Percentiles rank a stretch among this genome's conserved stretches.
Evolutionary conservation across 2,329 filamentous ascomycete species (phyloP).

Genomic region (Pseudogymnoascus sp.): DNA sequence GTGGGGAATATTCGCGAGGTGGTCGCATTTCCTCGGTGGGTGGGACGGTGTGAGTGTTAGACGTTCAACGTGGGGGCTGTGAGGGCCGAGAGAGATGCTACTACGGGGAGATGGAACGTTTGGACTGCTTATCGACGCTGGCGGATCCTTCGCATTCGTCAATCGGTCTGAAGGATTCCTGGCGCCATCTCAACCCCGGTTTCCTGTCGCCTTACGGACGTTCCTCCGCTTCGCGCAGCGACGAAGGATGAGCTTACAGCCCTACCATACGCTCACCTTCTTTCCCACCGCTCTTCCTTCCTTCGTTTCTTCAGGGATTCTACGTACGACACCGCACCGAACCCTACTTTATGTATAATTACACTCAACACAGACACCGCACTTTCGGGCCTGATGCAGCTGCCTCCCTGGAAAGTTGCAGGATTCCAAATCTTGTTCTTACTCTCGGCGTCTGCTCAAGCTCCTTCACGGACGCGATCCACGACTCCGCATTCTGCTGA

Average conservation of each 20-base stretch:
- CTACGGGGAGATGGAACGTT: neutral
- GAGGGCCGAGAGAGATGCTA: neutral
- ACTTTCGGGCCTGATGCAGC: neutral
- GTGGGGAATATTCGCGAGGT: constrained; percentile 59
- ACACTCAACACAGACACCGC: neutral
- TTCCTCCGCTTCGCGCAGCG: neutral
- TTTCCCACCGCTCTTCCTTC: neutral
- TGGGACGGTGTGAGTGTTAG: constrained; percentile 33
- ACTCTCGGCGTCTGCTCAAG: neutral
- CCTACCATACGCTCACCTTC: neutral
- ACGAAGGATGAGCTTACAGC: constrained; percentile 1
- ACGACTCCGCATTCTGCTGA: neutral
- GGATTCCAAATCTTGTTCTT: neutral
- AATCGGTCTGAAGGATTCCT: neutral
- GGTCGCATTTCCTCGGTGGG: constrained; percentile 58
- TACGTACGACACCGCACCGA: neutral
- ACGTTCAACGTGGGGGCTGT: neutral
- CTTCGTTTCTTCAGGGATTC: neutral
- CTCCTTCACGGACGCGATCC: neutral
- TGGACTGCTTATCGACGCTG: neutral
- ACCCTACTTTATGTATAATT: neutral
- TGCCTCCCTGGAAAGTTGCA: neutral
- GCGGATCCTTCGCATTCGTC: neutral
- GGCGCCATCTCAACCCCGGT: neutral
- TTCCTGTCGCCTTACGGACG: neutral